phyloP scores from a whole-genome alignment of 805 yeast genomes.

The Scheffersomyces stipitis region DNA sequence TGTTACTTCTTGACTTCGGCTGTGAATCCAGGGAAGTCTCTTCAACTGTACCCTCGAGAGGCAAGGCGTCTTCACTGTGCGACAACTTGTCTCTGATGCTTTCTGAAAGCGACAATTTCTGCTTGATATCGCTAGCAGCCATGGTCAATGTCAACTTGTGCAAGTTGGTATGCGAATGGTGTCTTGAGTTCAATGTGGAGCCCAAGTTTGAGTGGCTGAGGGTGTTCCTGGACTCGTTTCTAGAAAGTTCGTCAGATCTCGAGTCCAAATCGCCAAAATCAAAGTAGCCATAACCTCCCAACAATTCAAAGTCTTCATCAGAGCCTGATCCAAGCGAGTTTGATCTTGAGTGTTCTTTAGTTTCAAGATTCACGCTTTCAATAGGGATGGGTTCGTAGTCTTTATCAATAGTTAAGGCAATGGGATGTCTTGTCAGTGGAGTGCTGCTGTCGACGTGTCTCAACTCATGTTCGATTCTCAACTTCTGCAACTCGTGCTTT shows the following conservation, averaged over 20 bases:
- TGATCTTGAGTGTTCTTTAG: constrained; percentile 1
- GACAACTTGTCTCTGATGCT: constrained; percentile 36
- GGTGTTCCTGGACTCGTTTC: constrained; percentile 30
- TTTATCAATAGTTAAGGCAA: constrained; percentile 10
- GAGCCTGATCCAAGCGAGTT: constrained; percentile 5
- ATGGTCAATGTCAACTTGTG: constrained; percentile 3
- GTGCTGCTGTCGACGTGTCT: constrained; percentile 19
- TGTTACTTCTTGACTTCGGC: background rate
- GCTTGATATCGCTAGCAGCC: constrained; percentile 20
- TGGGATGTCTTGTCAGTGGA: constrained; percentile 22
- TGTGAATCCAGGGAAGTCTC: background rate
- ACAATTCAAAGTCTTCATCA: constrained; percentile 34
- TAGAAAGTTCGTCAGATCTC: constrained; percentile 42
- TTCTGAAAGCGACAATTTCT: constrained; percentile 35
- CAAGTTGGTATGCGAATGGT: constrained; percentile 32
- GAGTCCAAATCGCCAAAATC: constrained; percentile 67
- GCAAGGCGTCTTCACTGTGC: constrained; percentile 15
- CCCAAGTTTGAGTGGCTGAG: constrained; percentile 21
- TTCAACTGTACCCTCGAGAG: background rate
- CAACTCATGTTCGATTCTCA: constrained; percentile 37
- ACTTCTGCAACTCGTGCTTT: constrained; percentile 30
- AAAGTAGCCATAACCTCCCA: constrained; percentile 89
- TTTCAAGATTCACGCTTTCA: constrained; percentile 5
- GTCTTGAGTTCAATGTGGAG: constrained; percentile 27
- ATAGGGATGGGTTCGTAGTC: constrained; percentile 9